These are phyloP conservation scores for Euphorbia celastroides DNA, from an alignment of 441 rosid genomes.

Conservation along the genomic window DNA sequence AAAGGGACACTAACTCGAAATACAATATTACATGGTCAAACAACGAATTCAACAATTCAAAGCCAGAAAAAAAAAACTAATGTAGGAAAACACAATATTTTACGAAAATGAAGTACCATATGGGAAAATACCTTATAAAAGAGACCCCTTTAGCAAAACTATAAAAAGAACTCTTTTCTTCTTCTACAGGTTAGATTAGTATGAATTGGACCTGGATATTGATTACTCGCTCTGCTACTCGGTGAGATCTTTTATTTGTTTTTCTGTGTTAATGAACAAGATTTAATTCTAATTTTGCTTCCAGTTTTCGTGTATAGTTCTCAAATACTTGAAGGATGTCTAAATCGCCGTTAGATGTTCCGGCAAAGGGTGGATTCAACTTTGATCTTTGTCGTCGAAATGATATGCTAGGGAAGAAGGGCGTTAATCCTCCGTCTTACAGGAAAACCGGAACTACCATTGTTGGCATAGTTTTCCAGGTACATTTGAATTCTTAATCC, in stretches of 20 bases:
- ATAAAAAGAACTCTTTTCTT: constrained; percentile 8
- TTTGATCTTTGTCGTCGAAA: constrained; percentile 90
- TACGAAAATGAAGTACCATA: background rate
- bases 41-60: too few relatives aligned
- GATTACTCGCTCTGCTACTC: background rate
- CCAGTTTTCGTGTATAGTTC: background rate
- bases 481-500: constrained; percentile 13
- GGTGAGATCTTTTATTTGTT: constrained; percentile 14
- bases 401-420: constrained; percentile 68
- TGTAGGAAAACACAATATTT: background rate
- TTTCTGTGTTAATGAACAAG: background rate
- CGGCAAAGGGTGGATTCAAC: constrained; percentile 80
- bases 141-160: constrained; percentile 7
- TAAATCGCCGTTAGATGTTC: constrained; percentile 40
- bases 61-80: too few relatives aligned
- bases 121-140: background rate
- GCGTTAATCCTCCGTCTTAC: constrained; percentile 60
- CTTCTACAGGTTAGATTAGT: constrained; percentile 14
- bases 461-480: constrained; percentile 87
- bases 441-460: constrained; percentile 96
- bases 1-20: too few relatives aligned
- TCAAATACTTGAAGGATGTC: constrained; percentile 31
- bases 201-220: background rate
- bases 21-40: too few relatives aligned
- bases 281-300: background rate